phyloP scores from a whole-genome alignment of 208 protist genomes.

The Strigomonas oncopelti region DNA sequence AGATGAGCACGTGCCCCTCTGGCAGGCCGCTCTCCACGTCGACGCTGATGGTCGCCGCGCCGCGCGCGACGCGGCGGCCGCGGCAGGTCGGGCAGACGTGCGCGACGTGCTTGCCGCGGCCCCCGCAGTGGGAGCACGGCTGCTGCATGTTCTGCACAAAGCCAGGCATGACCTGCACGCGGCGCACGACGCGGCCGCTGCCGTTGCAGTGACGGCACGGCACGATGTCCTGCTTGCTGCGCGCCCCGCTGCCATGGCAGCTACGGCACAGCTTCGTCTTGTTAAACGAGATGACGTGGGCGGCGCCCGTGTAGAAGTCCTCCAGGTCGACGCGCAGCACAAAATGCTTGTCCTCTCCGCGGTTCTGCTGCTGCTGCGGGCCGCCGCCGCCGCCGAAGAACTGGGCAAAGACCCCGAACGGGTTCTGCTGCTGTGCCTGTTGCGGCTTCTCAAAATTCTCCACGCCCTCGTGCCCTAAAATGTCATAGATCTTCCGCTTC shows the following conservation, averaged over 20 bases:
- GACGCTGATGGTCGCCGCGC: conserved; percentile 37
- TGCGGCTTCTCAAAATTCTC: conserved; percentile 48
- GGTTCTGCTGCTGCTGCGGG: conserved; percentile 52
- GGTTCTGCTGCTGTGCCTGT: conserved; percentile 11
- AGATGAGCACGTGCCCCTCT: conserved; percentile 63
- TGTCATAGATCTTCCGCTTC: conserved; percentile 91
- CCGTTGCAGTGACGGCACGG: conserved; percentile 63
- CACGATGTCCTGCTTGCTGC: conserved; percentile 16
- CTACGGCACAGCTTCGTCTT: conserved; percentile 86
- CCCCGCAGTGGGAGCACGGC: conserved; percentile 81
- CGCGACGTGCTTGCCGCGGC: conserved; percentile 72
- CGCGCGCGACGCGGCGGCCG: conserved; percentile 61
- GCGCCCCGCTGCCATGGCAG: conserved; percentile 67
- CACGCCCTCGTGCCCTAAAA: conserved; percentile 83
- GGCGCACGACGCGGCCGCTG: conserved; percentile 54
- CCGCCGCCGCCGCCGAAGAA: conserved; percentile 28
- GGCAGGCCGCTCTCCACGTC: conserved; percentile 69
- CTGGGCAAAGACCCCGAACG: background rate
- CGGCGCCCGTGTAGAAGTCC: conserved; percentile 89
- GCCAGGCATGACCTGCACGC: conserved; percentile 61
- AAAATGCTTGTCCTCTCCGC: conserved; percentile 29
- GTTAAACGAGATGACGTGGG: conserved; percentile 58
- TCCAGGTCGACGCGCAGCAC: conserved; percentile 81
- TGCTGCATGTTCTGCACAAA: conserved; percentile 77
- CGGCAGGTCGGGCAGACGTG: conserved; percentile 72